Evolutionary conservation across 805 yeast species (phyloP).

Genomic region (Candida alai): DNA sequence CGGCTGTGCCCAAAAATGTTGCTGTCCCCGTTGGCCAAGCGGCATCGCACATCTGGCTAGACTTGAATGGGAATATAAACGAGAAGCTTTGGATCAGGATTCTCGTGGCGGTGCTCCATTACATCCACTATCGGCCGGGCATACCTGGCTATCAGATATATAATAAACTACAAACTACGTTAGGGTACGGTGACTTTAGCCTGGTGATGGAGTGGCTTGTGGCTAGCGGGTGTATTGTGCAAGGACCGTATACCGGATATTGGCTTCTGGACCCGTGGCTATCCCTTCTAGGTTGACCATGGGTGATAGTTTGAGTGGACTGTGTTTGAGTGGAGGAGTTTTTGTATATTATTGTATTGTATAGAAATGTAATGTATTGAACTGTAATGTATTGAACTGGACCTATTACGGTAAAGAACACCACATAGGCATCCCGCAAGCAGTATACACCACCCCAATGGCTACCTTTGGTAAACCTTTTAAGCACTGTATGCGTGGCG

Average conservation of each 20-base stretch:
- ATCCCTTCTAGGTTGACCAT: constrained; percentile 31
- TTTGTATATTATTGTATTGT: no score
- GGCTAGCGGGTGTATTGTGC: constrained; percentile 31
- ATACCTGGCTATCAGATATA: constrained; percentile 20
- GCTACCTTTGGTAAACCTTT: no score
- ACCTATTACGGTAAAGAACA: no score
- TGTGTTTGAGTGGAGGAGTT: no score
- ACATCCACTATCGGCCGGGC: constrained; percentile 37
- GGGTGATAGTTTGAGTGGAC: no score
- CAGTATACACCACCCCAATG: no score
- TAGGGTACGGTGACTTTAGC: constrained; percentile 26
- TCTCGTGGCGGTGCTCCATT: constrained; percentile 40
- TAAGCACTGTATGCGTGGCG: no score
- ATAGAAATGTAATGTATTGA: no score
- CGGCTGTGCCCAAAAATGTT: constrained; percentile 13
- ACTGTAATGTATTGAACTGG: no score
- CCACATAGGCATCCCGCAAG: no score
- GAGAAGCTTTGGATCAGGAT: constrained; percentile 56
- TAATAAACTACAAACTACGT: constrained; percentile 24
- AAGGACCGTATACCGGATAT: constrained; percentile 35
- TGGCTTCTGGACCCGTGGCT: constrained; percentile 48
- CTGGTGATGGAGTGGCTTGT: constrained; percentile 38
- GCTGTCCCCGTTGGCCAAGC: constrained; percentile 59
- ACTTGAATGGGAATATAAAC: constrained; percentile 58
- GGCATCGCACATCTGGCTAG: constrained; percentile 71